Conservation (phyloP, 257 asterid genomes). For the Echites panduratus region DNA sequence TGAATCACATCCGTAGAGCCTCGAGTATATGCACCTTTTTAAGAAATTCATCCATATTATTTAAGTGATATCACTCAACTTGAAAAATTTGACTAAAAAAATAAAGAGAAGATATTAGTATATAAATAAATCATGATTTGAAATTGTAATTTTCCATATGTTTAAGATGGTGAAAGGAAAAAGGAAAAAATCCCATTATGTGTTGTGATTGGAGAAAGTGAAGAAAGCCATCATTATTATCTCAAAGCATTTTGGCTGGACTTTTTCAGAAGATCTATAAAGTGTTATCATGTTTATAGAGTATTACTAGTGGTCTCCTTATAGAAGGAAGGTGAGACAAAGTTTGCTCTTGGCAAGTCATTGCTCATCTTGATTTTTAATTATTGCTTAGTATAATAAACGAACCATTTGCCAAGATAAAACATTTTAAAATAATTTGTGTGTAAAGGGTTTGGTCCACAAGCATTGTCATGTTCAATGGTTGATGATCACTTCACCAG, state of each 20-base stretch:
- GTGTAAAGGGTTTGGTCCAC: conserved; percentile 2
- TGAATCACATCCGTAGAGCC: no score
- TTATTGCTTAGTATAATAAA: background rate
- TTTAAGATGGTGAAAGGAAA: background rate
- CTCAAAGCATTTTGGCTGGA: background rate
- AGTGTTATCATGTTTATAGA: background rate
- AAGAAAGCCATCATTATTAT: conserved; percentile 8
- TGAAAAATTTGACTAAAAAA: no score
- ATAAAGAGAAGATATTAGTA: no score
- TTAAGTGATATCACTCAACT: no score
- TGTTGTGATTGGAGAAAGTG: conserved; percentile 3
- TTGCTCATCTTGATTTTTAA: background rate
- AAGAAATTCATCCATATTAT: no score
- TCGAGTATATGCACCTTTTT: no score
- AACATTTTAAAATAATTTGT: background rate
- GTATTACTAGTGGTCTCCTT: background rate
- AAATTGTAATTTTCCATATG: background rate
- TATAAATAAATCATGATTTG: background rate
- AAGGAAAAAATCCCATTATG: background rate
- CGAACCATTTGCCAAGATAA: background rate
- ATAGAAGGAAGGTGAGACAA: conserved; percentile 1
- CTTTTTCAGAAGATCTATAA: background rate
- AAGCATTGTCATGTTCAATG: conserved; percentile 4
- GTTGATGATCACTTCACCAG: background rate
- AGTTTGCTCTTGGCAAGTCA: background rate